A percentile compares a stretch with the other conserved stretches of the same genome.
Conservation (phyloP, 352 stramenopile genomes). For the Phytophthora vignae region DNA sequence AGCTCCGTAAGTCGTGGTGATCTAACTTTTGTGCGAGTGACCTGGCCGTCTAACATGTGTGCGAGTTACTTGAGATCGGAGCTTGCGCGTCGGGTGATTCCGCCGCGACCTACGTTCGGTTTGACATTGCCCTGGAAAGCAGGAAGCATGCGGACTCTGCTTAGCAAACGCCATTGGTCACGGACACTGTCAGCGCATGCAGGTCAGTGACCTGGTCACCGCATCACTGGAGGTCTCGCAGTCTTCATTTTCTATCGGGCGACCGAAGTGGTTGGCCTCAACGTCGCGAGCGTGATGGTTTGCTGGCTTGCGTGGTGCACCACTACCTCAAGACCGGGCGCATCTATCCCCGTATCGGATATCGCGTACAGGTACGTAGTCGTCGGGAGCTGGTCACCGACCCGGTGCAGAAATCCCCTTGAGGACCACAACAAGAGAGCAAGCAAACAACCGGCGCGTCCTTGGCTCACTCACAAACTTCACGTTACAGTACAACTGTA, state of each 20-base stretch:
- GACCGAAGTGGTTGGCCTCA: conserved; percentile 14
- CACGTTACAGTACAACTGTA: conserved; percentile 23
- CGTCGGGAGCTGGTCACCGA: conserved; percentile 6
- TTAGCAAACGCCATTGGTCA: not conserved
- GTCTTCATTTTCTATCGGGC: conserved; percentile 32
- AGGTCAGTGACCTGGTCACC: no score
- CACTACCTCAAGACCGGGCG: conserved; percentile 23
- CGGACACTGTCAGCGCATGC: not conserved
- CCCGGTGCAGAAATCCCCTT: conserved; percentile 15
- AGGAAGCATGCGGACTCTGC: conserved; percentile 4
- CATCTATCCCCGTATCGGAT: conserved; percentile 17
- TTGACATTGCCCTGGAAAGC: conserved; percentile 23
- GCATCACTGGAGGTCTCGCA: conserved; percentile 13
- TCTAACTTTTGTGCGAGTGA: not conserved
- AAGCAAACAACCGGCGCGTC: conserved; percentile 9
- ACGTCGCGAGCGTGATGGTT: not conserved
- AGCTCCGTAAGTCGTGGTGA: not conserved
- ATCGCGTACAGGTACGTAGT: conserved; percentile 32
- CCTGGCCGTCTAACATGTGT: conserved; percentile 20
- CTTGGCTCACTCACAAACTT: not conserved
- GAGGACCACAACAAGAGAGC: conserved; percentile 9
- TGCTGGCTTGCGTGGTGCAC: not conserved
- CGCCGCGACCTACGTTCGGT: conserved; percentile 15
- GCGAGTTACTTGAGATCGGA: conserved; percentile 9
- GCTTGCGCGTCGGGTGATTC: conserved; percentile 38